Conservation (phyloP, 2,329 filamentous ascomycete species). For the Pseudogymnoascus sp. region DNA sequence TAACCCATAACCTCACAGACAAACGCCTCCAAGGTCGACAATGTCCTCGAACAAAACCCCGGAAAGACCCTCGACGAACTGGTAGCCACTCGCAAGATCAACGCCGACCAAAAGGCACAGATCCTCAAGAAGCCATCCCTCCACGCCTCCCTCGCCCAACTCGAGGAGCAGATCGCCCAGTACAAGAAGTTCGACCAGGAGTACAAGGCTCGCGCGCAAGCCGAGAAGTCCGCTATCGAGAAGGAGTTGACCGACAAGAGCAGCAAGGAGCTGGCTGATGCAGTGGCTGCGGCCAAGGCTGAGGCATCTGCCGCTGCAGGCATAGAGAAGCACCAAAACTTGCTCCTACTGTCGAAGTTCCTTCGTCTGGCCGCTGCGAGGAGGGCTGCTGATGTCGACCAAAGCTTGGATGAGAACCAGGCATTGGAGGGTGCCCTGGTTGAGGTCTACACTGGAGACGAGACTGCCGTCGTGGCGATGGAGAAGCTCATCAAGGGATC, state of each 20-base stretch:
- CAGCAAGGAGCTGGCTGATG: conserved; percentile 38
- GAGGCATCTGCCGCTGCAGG: conserved; percentile 49
- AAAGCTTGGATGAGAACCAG: conserved; percentile 61
- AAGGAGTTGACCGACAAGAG: conserved; percentile 46
- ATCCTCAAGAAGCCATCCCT: conserved; percentile 69
- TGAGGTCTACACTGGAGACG: conserved; percentile 71
- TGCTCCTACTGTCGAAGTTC: conserved; percentile 70
- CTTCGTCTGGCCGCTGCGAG: conserved; percentile 68
- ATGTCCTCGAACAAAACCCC: conserved; percentile 60
- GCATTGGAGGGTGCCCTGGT: conserved; percentile 75
- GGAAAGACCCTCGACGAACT: conserved; percentile 66
- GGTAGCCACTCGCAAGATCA: conserved; percentile 64
- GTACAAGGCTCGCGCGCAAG: conserved; percentile 52
- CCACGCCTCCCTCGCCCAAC: conserved; percentile 57
- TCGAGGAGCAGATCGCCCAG: conserved; percentile 66
- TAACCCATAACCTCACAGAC: conserved; percentile 38
- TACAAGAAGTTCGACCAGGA: conserved; percentile 71
- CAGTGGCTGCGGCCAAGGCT: conserved; percentile 42
- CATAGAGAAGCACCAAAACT: conserved; percentile 48
- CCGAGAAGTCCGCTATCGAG: conserved; percentile 53
- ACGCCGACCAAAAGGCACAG: conserved; percentile 70
- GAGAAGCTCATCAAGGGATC: conserved; percentile 68
- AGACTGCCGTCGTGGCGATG: conserved; percentile 65
- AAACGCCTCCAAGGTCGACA: conserved; percentile 65
- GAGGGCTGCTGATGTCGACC: conserved; percentile 57